Base-by-base conservation (phyloP, 495 filamentous ascomycete species). In the Aspergillus sclerotiicarbonarius region DNA sequence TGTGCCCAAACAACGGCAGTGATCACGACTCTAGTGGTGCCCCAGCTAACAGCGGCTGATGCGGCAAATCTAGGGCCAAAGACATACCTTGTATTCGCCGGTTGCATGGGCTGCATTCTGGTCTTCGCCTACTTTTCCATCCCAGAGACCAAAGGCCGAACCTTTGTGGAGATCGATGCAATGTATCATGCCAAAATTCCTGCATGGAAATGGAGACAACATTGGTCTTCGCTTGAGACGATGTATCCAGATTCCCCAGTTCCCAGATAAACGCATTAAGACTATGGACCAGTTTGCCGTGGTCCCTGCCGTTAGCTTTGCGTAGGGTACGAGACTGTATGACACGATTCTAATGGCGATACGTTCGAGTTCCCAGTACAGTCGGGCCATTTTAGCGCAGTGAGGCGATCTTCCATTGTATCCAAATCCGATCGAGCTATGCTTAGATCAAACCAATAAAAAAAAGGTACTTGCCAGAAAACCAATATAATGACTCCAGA, bases 91-190 rank as follows among this genome's bases (percentile, higher is more conserved):
- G 49, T 76, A 20, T 76, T 74, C 52, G 71, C 70, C 0, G 73
- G 71, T 2, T 74, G 70, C 30, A 74, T 74, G 73, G 66, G 59
- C 21, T 63, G 45, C 12, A 74, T 80, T 46, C 68, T 79, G 25
- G 59, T 80, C 1, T 84, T 77, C 66, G 73, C 76, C 5, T 83
- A 73, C 53, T 67, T 84, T 30, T 78, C 68, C 32, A 66, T 84
- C 54, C 80, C 80, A 0, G 81, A 84, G 64, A 84, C 81, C 0
- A 66, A 71, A 6, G 76, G 79, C 51, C 67, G 81, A 33, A 82
- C 78, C 1, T 71, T 82, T 32, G 78, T 76, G 10, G 79, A 83
- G 61, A 76, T 83, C 6, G 71, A 82, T 61, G 79, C 82, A 69
- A 81, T 82, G 72, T 83, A 82, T 53, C 77, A 76, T 62, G 73